phyloP scores from a whole-genome alignment of 2,329 filamentous ascomycete species.

The Alternaria sp. region DNA sequence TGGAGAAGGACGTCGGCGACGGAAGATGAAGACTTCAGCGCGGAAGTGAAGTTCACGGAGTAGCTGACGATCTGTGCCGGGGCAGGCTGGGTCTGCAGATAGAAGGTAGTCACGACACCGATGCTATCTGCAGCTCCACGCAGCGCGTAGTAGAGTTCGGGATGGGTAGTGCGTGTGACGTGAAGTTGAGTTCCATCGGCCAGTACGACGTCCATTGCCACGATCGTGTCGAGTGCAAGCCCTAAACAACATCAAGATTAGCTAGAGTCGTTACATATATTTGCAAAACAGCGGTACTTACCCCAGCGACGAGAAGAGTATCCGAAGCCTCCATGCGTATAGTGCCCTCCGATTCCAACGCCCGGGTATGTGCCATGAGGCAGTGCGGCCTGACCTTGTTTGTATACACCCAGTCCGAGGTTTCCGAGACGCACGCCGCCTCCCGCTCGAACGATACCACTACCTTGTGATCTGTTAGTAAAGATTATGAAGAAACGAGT shows the following conservation, averaged over 20 bases:
- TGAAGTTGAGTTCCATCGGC: not conserved
- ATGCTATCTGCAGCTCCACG: slow-evolving; percentile 3
- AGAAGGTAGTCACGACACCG: slow-evolving; percentile 37
- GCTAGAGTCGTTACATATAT: not conserved
- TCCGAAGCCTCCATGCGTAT: slow-evolving; percentile 35
- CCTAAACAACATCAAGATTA: not conserved
- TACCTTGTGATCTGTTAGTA: slow-evolving; percentile 19
- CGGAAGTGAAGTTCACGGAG: not conserved
- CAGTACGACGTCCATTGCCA: slow-evolving; percentile 3
- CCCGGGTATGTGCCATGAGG: slow-evolving; percentile 58
- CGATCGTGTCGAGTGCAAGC: slow-evolving; percentile 3
- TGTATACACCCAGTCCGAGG: slow-evolving; percentile 27
- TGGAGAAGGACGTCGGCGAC: slow-evolving; percentile 1
- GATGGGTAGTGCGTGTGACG: not conserved
- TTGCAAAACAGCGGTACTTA: not conserved
- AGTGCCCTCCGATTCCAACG: slow-evolving; percentile 35
- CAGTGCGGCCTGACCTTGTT: slow-evolving; percentile 45
- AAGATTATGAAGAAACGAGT: slow-evolving; percentile 43
- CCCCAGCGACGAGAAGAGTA: slow-evolving; percentile 31
- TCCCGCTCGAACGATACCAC: slow-evolving; percentile 50
- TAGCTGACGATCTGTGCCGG: slow-evolving; percentile 8
- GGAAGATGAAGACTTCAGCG: not conserved
- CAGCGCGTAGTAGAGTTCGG: slow-evolving; percentile 1
- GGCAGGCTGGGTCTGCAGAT: slow-evolving; percentile 30
- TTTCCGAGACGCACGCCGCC: slow-evolving; percentile 55